Evolutionary conservation across 805 yeast genomes (phyloP), one percentile per base, ranked within the genome.

Genomic region (Yarrowia hollandica): DNA sequence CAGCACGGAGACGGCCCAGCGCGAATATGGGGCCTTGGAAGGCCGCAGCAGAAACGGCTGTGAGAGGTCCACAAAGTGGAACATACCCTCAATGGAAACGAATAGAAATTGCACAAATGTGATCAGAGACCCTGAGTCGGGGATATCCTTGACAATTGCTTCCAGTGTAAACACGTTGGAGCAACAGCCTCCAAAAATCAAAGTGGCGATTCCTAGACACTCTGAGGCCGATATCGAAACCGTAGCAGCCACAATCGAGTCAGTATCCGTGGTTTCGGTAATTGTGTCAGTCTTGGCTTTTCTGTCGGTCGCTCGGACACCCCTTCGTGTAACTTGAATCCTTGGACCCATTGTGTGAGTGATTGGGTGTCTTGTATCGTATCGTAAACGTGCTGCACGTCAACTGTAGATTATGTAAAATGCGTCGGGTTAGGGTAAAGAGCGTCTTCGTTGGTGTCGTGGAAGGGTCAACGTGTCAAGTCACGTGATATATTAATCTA

Each of bases 111-210:
- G 78, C 9, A 70, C 62, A 56, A 84, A 79, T 0, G 92, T 86
- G 10, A 86, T 72, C 12, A 84, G 69, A 19, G 75, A 73, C 2
- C 86, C 85, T 8, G 74, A 66, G 42, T 67, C 67, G 1, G 79
- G 69, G 21, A 61, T 62, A 12, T 63, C 64, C 21, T 68, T 67
- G 1, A 85, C 69, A 15, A 86, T 71, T 22, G 75, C 68, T 67
- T 87, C 94, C 54, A 86, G 71, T 0, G 86, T 76, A 60, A 80
- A 73, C 25, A 84, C 90, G 68, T 85, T 87, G 28, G 82, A 72
- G 67, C 94, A 87, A 68, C 94, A 86, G 3, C 91, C 90, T 0
- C 88, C 86, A 66, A 85, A 82, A 11, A 85, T 80, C 28, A 80
- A 72, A 10, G 66, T 59, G 5, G 72, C 58, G 23, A 68, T 64